Evolutionary conservation across 1,139 yeast species (phyloP), one percentile per base, ranked within the genome.

Genomic region (Lodderomyces beijingensis): DNA sequence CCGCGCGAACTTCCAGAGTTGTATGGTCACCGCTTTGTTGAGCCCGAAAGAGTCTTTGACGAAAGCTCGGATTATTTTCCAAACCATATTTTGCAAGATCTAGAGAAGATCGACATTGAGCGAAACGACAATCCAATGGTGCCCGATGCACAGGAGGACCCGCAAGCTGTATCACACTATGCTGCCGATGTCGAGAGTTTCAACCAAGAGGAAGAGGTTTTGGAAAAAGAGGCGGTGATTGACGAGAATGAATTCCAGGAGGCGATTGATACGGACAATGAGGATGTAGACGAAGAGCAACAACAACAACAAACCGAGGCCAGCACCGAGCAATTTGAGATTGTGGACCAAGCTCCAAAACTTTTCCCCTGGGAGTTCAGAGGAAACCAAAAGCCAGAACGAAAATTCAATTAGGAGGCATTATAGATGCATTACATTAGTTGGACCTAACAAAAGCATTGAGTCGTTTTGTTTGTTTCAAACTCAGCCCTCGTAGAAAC

Each of bases 361-460:
- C 36, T 64, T 13, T 64, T 64, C 40, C 70, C 70, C 0, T 64
- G 70, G 70, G 70, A 63, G 40, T 55, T 46, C 35, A 48, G 49
- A 33, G 48, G 46, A 21, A 35, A 17, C 26, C 27, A 27, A 5
- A 36, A 35, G 10, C 50, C 66, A 3, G 65, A 58, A 36, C 41
- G 69, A 35, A 49, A 49, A 4, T 62, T 60, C 47, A 59, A 58
- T 23, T 28, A 20, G 13, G n/a, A 20, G 3, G 4, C 11, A 22
- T 21, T 10, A n/a, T n/a, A n/a, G n/a, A n/a, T n/a, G n/a, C n/a
- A n/a, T n/a, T n/a, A n/a, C n/a, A n/a, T n/a, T n/a, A n/a, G n/a
- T n/a, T n/a, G n/a, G n/a, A n/a, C n/a, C n/a, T n/a, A n/a, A n/a
- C n/a, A n/a, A n/a, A n/a, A n/a, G n/a, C n/a, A n/a, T n/a, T n/a